Evolutionary conservation across 2,329 filamentous ascomycete genomes (phyloP).

Genomic region (Fusarium citri): DNA sequence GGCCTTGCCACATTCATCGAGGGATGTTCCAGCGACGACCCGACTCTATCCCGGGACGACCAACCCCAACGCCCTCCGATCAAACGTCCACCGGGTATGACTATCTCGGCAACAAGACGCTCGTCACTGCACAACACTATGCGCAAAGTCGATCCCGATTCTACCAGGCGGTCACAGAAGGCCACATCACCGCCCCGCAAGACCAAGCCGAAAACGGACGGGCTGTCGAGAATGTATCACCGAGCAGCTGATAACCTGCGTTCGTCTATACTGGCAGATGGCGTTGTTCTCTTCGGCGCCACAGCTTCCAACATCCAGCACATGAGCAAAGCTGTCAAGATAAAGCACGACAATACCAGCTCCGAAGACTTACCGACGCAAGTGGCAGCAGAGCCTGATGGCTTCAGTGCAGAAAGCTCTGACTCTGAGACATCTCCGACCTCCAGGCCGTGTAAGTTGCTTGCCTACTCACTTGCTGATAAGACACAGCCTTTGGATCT

Average conservation of each 20-base stretch:
- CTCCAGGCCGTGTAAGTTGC: conserved; percentile 45
- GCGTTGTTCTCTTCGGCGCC: conserved; percentile 48
- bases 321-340: conserved; percentile 3
- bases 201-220: conserved; percentile 30
- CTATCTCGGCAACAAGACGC: conserved; percentile 25
- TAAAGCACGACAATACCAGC: conserved; percentile 4
- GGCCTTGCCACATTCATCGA: conserved; percentile 67
- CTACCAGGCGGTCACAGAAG: not conserved
- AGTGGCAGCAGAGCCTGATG: conserved; percentile 36
- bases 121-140: conserved; percentile 18
- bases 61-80: conserved; percentile 11
- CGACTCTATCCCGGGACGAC: conserved; percentile 14
- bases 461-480: conserved; percentile 47
- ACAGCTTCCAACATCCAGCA: conserved; percentile 39
- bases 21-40: conserved; percentile 54
- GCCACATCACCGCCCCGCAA: not conserved
- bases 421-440: conserved; percentile 46
- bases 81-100: conserved; percentile 36
- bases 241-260: conserved; percentile 48
- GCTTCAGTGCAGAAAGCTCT: conserved; percentile 44
- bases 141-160: conserved; percentile 18
- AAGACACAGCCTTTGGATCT: conserved; percentile 42
- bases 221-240: conserved; percentile 44
- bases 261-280: conserved; percentile 48
- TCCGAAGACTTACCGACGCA: conserved; percentile 34